These are phyloP conservation scores for Picea glauca DNA, from an alignment of 75 land plant genomes.

Conservation along the genomic window DNA sequence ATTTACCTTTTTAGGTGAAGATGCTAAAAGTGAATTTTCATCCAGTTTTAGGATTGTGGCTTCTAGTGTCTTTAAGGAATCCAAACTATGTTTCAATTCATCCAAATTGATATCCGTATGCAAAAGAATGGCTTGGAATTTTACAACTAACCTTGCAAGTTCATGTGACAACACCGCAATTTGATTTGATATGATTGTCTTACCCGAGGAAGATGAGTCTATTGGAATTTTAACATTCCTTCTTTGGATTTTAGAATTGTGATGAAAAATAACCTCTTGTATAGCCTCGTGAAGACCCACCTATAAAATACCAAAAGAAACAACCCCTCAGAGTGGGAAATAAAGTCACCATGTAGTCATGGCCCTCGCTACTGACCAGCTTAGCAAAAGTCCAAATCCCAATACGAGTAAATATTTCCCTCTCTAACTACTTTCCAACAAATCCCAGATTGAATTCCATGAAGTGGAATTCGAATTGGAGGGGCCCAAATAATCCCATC, in stretches of 20 bases:
- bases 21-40: too few relatives aligned
- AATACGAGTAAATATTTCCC: too few relatives aligned
- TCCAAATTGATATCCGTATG: too few relatives aligned
- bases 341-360: neutral
- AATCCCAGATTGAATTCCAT: neutral
- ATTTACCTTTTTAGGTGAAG: too few relatives aligned
- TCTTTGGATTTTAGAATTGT: neutral
- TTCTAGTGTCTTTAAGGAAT: too few relatives aligned
- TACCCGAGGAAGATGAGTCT: neutral
- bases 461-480: neutral
- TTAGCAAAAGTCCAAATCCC: too few relatives aligned
- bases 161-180: neutral
- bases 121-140: too few relatives aligned
- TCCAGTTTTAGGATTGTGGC: too few relatives aligned
- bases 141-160: too few relatives aligned
- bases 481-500: slow-evolving; percentile 6
- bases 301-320: neutral
- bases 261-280: neutral
- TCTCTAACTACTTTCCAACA: too few relatives aligned
- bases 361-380: neutral
- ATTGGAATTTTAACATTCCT: neutral
- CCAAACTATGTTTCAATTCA: too few relatives aligned
- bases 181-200: neutral
- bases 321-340: neutral
- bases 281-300: neutral